Evolutionary conservation across 306 rosid species (phyloP).

Genomic region (Prunus fruticosa): DNA sequence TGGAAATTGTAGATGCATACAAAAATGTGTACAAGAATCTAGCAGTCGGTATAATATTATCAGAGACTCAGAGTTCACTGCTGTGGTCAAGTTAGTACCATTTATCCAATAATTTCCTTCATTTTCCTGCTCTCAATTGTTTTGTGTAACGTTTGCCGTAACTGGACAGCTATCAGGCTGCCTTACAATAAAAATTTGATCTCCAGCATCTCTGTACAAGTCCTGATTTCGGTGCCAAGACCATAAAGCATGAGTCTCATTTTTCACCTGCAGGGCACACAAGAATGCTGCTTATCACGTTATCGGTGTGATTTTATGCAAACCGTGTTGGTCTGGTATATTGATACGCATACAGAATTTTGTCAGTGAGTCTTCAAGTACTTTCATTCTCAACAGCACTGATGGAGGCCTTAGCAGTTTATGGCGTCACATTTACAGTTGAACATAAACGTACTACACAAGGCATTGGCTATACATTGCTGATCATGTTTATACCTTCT

Average conservation of each 20-base stretch:
- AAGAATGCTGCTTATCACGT: neutral
- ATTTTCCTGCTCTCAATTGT: conserved; percentile 10
- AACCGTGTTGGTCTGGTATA: neutral
- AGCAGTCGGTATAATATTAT: neutral
- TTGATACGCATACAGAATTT: neutral
- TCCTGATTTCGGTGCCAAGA: conserved; percentile 88
- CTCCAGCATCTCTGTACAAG: conserved; percentile 51
- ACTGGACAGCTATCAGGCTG: conserved; percentile 64
- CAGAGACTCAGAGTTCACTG: neutral
- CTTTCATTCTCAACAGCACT: no score
- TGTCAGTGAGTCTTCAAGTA: neutral
- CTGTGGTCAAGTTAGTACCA: neutral
- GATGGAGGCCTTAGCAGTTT: neutral
- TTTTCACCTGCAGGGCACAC: conserved; percentile 56
- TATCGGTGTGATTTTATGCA: neutral
- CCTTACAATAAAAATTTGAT: conserved; percentile 72
- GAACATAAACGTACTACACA: neutral
- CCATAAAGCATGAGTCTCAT: conserved; percentile 91
- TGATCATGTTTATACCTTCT: no score
- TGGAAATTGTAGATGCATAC: no score
- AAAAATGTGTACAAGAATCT: neutral
- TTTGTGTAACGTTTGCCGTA: conserved; percentile 29
- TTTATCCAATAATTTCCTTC: neutral
- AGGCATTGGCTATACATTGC: neutral
- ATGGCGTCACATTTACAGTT: no score